Base-by-base conservation (phyloP, 495 filamentous ascomycete species). In the Penicillium bovifimosum region DNA sequence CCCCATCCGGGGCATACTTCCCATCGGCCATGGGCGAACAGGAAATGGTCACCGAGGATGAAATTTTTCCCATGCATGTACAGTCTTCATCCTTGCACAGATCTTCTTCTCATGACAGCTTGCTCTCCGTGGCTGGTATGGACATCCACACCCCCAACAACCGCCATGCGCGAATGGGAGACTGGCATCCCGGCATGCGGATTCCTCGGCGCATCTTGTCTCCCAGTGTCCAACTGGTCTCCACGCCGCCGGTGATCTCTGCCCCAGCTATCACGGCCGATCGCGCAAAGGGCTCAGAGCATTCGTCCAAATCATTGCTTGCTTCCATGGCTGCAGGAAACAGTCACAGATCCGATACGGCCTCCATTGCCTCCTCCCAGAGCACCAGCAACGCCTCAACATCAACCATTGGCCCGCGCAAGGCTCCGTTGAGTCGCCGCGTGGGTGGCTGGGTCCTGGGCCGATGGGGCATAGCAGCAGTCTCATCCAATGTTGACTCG, bases 361-460 rank as follows among this genome's bases (percentile, higher is more conserved):
- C 60, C 27, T 65, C 64, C 27, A 27, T 61, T 9, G 32, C 44
- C 9, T 68, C 67, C 1, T 42, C 56, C 16, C 61, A 65, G 14
- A 66, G 60, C 48, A 62, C 59, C 48, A 59, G 60, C 32, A 65
- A 60, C 7, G 54, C 49, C 8, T 65, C 64, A 28, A 60, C 65
- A 7, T 40, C 59, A 17, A 61, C 60, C 0, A 54, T 58, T 6
- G 53, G 35, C 1, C 60, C 53, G 9, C 50, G 56, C 35, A 65
- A 72, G 41, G 43, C 68, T 5, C 72, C 68, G 3, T 52, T 80
- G 3, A 60, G 70, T 18, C 73, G 71, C 32, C 75, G 75, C 16
- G 56, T 80, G 33, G 79, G 79, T 7, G 78, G 79, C 18, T 83
- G 80, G 80, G 73, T 82, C 3, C 68, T 76, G 8, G 77, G 80